Conservation (phyloP, 352 stramenopile species). For the Achlya hypogyna region DNA sequence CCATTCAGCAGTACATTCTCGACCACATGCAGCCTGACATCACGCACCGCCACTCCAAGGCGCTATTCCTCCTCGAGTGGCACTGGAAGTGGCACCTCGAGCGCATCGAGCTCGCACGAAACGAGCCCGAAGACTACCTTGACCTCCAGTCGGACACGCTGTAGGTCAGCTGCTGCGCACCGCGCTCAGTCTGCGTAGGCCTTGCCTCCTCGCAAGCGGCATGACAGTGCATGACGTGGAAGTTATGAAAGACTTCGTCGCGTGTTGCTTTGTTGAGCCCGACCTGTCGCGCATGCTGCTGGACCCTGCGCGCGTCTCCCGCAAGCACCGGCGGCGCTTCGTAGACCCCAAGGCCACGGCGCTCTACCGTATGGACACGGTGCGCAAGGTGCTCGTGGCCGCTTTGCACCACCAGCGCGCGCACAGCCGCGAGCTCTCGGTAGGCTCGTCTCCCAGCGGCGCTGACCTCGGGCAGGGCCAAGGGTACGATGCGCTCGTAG, state of each 20-base stretch:
- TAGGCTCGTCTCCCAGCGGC: not conserved
- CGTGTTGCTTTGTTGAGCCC: constrained; percentile 63
- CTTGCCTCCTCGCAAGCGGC: constrained; percentile 22
- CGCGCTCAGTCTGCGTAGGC: too few species aligned
- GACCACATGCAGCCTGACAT: constrained; percentile 71
- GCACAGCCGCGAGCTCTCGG: constrained; percentile 43
- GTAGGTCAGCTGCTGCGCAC: too few species aligned
- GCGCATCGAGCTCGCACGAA: constrained; percentile 26
- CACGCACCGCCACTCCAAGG: constrained; percentile 71
- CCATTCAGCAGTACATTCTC: constrained; percentile 80
- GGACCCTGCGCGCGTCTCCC: constrained; percentile 19
- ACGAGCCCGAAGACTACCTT: constrained; percentile 46
- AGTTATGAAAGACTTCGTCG: constrained; percentile 82
- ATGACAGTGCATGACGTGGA: constrained; percentile 64
- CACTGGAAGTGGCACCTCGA: constrained; percentile 64
- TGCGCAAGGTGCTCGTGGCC: constrained; percentile 53
- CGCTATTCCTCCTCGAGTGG: constrained; percentile 69
- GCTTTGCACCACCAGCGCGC: constrained; percentile 62
- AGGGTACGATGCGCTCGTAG: constrained; percentile 45
- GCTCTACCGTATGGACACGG: constrained; percentile 63
- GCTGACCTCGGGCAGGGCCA: constrained; percentile 14
- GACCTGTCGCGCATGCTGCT: constrained; percentile 35
- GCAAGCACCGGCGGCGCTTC: constrained; percentile 58
- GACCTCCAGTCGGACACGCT: constrained; percentile 7
- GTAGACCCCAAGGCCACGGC: constrained; percentile 40